These are phyloP conservation scores for Datisca glomerata DNA, from an alignment of 306 rosid species.

Conservation along the genomic window DNA sequence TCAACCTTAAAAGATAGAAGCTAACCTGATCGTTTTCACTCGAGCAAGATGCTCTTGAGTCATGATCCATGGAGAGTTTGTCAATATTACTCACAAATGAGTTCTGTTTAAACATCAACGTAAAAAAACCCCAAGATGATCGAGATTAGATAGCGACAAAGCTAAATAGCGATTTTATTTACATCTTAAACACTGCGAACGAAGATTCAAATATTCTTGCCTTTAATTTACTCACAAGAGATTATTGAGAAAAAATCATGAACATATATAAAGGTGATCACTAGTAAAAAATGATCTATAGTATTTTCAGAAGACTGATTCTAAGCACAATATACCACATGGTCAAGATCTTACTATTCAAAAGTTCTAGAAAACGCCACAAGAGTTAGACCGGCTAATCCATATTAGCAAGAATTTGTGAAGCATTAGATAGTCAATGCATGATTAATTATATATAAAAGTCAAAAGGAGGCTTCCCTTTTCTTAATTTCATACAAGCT, in stretches of 20 bases:
- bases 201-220: too few species aligned
- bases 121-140: background rate
- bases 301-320: background rate
- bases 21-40: conserved; percentile 41
- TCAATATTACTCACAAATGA: conserved; percentile 12
- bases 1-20: background rate
- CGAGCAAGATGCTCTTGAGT: conserved; percentile 23
- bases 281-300: background rate
- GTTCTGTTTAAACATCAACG: conserved; percentile 17
- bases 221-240: too few species aligned
- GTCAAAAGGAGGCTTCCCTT: background rate
- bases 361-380: background rate
- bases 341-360: background rate
- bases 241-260: background rate
- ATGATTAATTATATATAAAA: background rate
- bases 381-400: too few species aligned
- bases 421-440: background rate
- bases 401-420: background rate
- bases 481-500: background rate
- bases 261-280: background rate
- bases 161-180: background rate
- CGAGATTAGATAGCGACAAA: background rate
- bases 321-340: too few species aligned
- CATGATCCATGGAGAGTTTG: conserved; percentile 28
- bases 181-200: conserved; percentile 2